Evolutionary conservation across 345 rosid genomes (phyloP).

Genomic region (Balakata baccata): DNA sequence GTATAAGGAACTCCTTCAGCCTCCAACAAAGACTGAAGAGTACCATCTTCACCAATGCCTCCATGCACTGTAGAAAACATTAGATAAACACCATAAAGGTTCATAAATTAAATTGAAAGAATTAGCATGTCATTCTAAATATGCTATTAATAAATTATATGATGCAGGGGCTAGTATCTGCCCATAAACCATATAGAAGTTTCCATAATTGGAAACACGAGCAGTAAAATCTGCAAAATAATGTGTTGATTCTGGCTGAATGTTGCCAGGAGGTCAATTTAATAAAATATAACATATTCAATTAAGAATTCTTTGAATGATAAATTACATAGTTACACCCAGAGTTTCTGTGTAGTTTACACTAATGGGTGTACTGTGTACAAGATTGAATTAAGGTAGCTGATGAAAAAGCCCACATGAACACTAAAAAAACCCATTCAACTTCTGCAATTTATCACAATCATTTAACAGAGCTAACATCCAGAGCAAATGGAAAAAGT

Average conservation of each 20-base stretch:
- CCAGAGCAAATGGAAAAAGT: background rate
- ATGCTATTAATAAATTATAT: background rate
- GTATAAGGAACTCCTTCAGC: constrained; percentile 78
- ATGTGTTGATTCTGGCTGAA: background rate
- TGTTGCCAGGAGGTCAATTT: background rate
- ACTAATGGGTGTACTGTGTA: background rate
- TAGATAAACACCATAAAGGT: constrained; percentile 7
- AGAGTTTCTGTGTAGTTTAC: background rate
- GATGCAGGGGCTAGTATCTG: background rate
- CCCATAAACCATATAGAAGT: background rate
- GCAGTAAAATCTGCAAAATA: background rate
- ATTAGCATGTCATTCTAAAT: background rate
- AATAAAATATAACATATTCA: too few relatives aligned
- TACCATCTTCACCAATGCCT: constrained; percentile 97
- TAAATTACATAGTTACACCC: background rate
- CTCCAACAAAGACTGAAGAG: constrained; percentile 75
- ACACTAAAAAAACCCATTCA: background rate
- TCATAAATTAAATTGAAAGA: background rate
- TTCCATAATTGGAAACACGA: background rate
- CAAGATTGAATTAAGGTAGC: too few relatives aligned
- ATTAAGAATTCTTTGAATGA: background rate
- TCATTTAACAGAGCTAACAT: too few relatives aligned
- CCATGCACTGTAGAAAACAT: constrained; percentile 67
- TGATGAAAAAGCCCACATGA: background rate
- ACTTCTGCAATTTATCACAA: background rate